Base-by-base conservation (phyloP, 305 asterid genomes). In the Fraxinus xanthoxyloides region DNA sequence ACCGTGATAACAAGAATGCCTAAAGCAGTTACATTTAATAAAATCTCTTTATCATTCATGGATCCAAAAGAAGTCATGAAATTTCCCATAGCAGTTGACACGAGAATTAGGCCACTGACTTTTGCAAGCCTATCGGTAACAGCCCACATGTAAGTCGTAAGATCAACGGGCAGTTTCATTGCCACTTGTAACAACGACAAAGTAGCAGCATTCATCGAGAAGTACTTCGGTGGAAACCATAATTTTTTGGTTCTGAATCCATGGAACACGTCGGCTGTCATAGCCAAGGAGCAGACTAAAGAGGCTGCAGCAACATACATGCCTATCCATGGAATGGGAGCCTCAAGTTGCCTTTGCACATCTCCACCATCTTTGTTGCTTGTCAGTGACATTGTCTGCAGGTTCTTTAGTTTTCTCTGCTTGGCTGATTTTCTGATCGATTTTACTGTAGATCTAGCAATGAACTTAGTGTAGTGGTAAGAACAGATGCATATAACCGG, bases 201-300 rank as follows among this genome's bases (percentile, higher is more conserved):
- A 3, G 90, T 89, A n/a, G 93, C 87, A 19, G 98, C 95, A 36
- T 92, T 90, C 28, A 93, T 86, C 7, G 92, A 85, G 80, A 90
- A 91, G 73, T 77, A 86, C 79, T 85, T 91, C 8, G 82, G 70
- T 7, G 89, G 90, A n/a, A 89, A 90, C 96, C 95, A 91, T 61
- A 86, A 77, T 67, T 88, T 91, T 23, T 72, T 87, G 79, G 48
- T 38, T 76, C 86, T 81, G 54, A 90, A 73, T 72, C 89, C 90
- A 19, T 35, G 82, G 72, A 92, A 7, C 34, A 86, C 80, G 54
- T 92, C 97, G 7, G 87, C 82, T 10, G 92, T 88, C 94, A 91
- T 92, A 24, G 91, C 90, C 26, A 87, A 78, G 0, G 83, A 73
- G 83, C 91, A 91, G 59, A 84, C 23, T 2, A 85, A 36, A 59